Conservation (phyloP, 2,329 filamentous ascomycete species). For the Myrmaecium sp. region DNA sequence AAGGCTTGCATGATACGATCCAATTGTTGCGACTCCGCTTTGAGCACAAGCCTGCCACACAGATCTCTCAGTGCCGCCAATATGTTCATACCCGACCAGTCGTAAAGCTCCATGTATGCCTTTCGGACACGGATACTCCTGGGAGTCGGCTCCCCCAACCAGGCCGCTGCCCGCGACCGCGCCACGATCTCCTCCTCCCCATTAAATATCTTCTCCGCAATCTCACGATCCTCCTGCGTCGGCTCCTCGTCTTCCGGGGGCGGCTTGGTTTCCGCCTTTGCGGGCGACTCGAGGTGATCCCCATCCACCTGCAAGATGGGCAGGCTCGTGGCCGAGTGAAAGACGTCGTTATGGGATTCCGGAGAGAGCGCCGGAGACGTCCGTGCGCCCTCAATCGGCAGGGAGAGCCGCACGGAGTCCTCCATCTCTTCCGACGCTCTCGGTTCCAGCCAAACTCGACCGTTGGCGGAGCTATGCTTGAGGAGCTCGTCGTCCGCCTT, state of each 20-base stretch:
- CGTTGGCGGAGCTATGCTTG: slow-evolving; percentile 8
- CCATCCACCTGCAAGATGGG: slow-evolving; percentile 35
- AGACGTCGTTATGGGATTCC: slow-evolving; percentile 26
- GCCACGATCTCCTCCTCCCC: slow-evolving; percentile 67
- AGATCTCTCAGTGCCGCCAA: slow-evolving; percentile 62
- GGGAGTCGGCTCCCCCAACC: slow-evolving; percentile 57
- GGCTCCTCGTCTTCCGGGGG: slow-evolving; percentile 20
- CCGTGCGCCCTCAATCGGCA: slow-evolving; percentile 22
- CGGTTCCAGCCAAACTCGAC: slow-evolving; percentile 24
- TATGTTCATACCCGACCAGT: slow-evolving; percentile 70
- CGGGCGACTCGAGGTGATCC: slow-evolving; percentile 20
- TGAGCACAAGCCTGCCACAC: slow-evolving; percentile 65
- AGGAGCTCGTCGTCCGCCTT: slow-evolving; percentile 7
- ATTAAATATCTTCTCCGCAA: slow-evolving; percentile 69
- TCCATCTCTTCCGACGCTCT: slow-evolving; percentile 19
- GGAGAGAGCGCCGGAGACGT: slow-evolving; percentile 19
- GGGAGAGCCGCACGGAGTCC: slow-evolving; percentile 14
- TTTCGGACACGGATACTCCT: slow-evolving; percentile 37
- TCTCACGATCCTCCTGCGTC: slow-evolving; percentile 53
- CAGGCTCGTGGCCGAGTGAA: slow-evolving; percentile 31
- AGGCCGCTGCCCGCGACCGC: slow-evolving; percentile 67
- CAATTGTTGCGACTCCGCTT: slow-evolving; percentile 90
- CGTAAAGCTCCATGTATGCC: slow-evolving; percentile 86
- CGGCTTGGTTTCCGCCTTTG: slow-evolving; percentile 10
- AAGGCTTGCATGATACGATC: slow-evolving; percentile 86